Percentiles rank a stretch among this genome's conserved stretches.
Evolutionary conservation across 345 rosid species (phyloP).

Genomic region (Laguncularia racemosa): DNA sequence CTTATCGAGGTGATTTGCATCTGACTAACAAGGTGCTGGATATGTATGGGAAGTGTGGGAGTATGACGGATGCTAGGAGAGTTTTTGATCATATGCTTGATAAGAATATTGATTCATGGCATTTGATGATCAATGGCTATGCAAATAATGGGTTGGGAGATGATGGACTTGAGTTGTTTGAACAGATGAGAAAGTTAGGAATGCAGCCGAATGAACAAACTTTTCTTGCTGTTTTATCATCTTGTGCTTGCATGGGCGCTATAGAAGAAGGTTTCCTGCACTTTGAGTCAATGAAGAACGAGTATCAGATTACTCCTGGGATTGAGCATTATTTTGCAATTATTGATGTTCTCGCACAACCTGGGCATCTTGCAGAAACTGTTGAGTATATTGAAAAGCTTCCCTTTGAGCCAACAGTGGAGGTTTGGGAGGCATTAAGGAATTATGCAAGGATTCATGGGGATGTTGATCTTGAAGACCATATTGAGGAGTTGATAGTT

Average conservation of each 20-base stretch:
- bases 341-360: constrained; percentile 33
- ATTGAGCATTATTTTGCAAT: constrained; percentile 31
- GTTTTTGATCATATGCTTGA: constrained; percentile 39
- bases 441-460: constrained; percentile 30
- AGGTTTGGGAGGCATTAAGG: constrained; percentile 31
- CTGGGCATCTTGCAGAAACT: constrained; percentile 31
- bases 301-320: constrained; percentile 27
- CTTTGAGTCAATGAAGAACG: constrained; percentile 31
- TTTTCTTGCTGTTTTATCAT: constrained; percentile 30
- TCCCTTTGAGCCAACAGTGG: constrained; percentile 32
- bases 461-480: constrained; percentile 37
- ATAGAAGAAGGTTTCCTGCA: constrained; percentile 41
- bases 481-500: constrained; percentile 23
- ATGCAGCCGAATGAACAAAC: constrained; percentile 34
- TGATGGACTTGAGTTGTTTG: constrained; percentile 34
- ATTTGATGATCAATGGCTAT: constrained; percentile 36
- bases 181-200: constrained; percentile 30
- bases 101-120: constrained; percentile 42
- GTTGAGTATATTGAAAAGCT: constrained; percentile 25
- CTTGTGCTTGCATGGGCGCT: constrained; percentile 36
- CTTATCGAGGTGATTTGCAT: constrained; percentile 25
- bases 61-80: constrained; percentile 40
- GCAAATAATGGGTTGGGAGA: constrained; percentile 37
- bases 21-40: constrained; percentile 30
- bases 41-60: constrained; percentile 35